phyloP scores from a whole-genome alignment of 352 stramenopile species.

The Globisporangium carolinianum region DNA sequence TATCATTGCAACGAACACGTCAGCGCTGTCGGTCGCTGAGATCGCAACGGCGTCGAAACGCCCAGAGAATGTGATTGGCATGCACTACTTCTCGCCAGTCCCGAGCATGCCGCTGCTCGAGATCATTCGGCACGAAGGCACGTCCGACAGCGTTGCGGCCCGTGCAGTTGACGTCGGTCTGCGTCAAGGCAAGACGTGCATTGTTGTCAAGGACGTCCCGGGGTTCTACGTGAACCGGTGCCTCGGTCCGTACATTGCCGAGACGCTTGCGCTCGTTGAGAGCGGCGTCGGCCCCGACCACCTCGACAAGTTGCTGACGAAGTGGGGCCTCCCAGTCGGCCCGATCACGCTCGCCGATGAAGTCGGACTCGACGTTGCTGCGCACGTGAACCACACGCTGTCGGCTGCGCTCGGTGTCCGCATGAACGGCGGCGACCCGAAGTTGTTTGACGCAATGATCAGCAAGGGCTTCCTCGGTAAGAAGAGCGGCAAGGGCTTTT shows the following conservation, averaged over 20 bases:
- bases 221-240: constrained; percentile 99
- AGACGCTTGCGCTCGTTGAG: constrained; percentile 88
- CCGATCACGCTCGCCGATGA: constrained; percentile 96
- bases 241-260: constrained; percentile 92
- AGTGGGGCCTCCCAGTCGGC: constrained; percentile 96
- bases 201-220: constrained; percentile 98
- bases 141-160: constrained; percentile 82
- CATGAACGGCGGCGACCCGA: constrained; percentile 90
- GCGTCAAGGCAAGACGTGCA: constrained; percentile 97
- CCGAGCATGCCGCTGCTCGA: constrained; percentile 97
- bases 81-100: constrained; percentile 99
- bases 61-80: constrained; percentile 93
- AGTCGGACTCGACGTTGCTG: constrained; percentile 96
- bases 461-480: constrained; percentile 93
- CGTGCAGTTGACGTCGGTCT: constrained; percentile 93
- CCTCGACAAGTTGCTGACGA: constrained; percentile 93
- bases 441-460: constrained; percentile 94
- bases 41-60: constrained; percentile 87
- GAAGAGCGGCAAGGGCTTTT: constrained; percentile 98
- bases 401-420: constrained; percentile 92
- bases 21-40: constrained; percentile 93
- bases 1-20: constrained; percentile 98
- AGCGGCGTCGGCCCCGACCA: constrained; percentile 91
- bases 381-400: constrained; percentile 92
- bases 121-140: constrained; percentile 95